Base-by-base conservation (phyloP, 1,284 basidiomycete genomes). In the Violaceomyces palustris region DNA sequence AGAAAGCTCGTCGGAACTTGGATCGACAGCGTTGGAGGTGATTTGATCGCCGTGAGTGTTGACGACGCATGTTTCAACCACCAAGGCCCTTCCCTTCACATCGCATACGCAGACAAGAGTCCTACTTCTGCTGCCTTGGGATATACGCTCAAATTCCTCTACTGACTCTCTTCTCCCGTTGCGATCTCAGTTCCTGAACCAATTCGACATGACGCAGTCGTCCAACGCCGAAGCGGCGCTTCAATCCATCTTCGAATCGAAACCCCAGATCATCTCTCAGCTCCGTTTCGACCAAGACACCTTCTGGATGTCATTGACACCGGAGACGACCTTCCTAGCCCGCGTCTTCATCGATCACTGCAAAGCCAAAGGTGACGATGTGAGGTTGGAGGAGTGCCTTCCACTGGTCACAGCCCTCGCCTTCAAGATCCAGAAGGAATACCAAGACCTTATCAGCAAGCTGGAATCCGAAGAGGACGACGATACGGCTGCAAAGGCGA, bases 361-460 rank as follows among this genome's bases (percentile, higher is more conserved):
- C 35, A 82, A 84, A 52, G 75, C 76, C 36, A 50, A 74, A 43
- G 58, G 76, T 60, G 81, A 86, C 39, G 83, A 86, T 36, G 75
- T 77, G 1, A 80, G 82, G 15, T 76, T 93, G 1, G 90, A 94
- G 63, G 75, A 79, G 3, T 80, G 82, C 9, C 78, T 97, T 9
- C 93, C 93, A 0, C 87, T 91, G 28, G 87, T 94, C 17, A 96
- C 89, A 0, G 83, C 84, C 0, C 82, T 96, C 37, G 91, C 90
- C 0, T 93, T 87, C 77, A 79, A 81, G 39, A 84, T 94, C 28
- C 87, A 94, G 73, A 78, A 82, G 38, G 79, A 82, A 21, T 72
- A 59, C 45, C 39, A 43, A 10, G 46, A 41, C 17, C 52, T 72
- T 5, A 39, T 42, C 11, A 51, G 38, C 27, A 48, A 33, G 4